Evolutionary conservation across 2,329 filamentous ascomycete genomes (phyloP).

Genomic region (Leptographium wingfieldii): DNA sequence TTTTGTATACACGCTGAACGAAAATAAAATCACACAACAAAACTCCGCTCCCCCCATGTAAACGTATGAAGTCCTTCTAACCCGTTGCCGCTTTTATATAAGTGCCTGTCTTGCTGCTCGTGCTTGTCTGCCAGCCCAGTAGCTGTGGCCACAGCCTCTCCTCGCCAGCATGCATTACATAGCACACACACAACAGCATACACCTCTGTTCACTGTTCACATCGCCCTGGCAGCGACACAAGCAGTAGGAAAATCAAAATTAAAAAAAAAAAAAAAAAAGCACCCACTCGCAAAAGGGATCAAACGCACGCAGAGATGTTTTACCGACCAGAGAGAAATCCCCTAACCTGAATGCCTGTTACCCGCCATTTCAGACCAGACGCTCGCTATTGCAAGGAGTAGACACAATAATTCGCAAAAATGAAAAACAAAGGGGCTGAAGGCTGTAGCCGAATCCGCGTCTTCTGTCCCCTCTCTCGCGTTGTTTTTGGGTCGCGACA

Average conservation of each 20-base stretch:
- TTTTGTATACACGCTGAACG: not conserved
- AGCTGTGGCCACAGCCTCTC: not conserved
- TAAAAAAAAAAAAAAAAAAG: not conserved
- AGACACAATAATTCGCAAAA: not conserved
- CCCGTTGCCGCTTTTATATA: not conserved
- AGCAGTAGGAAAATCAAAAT: not conserved
- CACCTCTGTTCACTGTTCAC: not conserved
- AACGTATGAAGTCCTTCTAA: not conserved
- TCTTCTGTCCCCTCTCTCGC: no score
- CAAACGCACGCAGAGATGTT: not conserved
- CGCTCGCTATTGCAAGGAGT: slow-evolving; percentile 3
- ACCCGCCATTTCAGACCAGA: slow-evolving; percentile 2
- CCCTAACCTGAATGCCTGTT: slow-evolving; percentile 3
- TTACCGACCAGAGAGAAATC: not conserved
- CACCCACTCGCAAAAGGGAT: not conserved
- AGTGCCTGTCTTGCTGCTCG: not conserved
- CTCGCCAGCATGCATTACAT: not conserved
- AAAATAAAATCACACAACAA: not conserved
- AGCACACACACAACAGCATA: not conserved
- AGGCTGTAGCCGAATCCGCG: not conserved
- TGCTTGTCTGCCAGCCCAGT: not conserved
- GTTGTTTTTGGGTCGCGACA: no score
- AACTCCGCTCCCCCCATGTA: not conserved
- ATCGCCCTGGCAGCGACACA: not conserved
- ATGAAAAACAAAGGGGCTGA: not conserved